Percentiles rank a stretch among this genome's conserved stretches.
phyloP scores from a whole-genome alignment of 805 yeast genomes.

The Barnettozyma botsteinii region DNA sequence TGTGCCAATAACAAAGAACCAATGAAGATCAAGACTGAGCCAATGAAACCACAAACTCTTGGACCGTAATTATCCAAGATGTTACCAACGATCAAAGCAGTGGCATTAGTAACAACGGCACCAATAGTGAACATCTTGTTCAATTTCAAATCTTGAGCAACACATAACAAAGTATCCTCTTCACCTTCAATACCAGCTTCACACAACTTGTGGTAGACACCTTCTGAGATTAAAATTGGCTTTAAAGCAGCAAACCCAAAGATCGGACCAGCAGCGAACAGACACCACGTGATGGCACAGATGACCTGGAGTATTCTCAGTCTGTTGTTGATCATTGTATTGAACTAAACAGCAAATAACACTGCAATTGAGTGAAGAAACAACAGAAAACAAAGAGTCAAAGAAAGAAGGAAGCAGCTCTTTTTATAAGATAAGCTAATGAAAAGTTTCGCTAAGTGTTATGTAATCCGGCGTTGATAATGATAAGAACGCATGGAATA shows the following conservation, averaged over 20 bases:
- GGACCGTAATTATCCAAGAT: conserved; percentile 81
- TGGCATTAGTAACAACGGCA: conserved; percentile 79
- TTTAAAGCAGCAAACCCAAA: conserved; percentile 96
- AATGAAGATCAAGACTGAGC: conserved; percentile 50
- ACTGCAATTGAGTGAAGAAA: background rate
- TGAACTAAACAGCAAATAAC: background rate
- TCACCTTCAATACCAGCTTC: conserved; percentile 18
- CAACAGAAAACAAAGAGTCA: too few relatives aligned
- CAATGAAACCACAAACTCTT: conserved; percentile 66
- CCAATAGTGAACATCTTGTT: conserved; percentile 82
- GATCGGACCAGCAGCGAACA: conserved; percentile 87
- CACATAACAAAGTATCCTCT: conserved; percentile 40
- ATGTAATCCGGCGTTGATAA: background rate
- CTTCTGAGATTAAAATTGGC: conserved; percentile 71
- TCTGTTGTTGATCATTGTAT: background rate
- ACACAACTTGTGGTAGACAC: conserved; percentile 67
- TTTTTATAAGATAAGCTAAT: background rate
- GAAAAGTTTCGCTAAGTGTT: too few relatives aligned
- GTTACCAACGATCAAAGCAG: conserved; percentile 78
- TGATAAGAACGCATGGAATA: background rate
- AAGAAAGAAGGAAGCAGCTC: background rate
- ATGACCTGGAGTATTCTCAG: conserved; percentile 39
- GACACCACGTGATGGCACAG: conserved; percentile 83
- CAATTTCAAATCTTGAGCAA: conserved; percentile 74
- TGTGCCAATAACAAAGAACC: conserved; percentile 52